Evolutionary conservation across 2,329 filamentous ascomycete species (phyloP), one percentile per base, ranked within the genome.

Genomic region (Berkeleyomyces basicola): DNA sequence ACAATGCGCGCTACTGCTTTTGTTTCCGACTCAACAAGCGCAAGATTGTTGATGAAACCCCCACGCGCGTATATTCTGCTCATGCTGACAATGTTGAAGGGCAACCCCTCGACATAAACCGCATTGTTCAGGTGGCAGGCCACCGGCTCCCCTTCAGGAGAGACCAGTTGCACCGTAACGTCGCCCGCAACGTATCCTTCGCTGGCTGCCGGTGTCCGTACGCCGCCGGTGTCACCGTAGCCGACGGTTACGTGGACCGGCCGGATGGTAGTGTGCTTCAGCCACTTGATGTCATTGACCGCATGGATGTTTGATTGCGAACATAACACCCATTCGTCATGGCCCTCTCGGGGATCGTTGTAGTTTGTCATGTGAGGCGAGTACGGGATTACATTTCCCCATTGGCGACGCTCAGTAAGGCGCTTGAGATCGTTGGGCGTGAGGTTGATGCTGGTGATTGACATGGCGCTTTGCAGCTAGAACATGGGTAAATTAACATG

Each of bases 281-380:
- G 39, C 57, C 57, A 42, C 57, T 59, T 46, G 57, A 59, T 59
- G 23, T 59, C 57, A 59, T 59, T 42, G 57, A 59, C 42, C 11
- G 57, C 57, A n/a, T 59, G 57, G 6, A 43, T 44, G 23, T 51
- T 51, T 33, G 46, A 51, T 31, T 61, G 37, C 44, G 33, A 59
- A 4, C 57, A 59, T 23, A 59, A 36, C 33, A 55, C 51, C 51
- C 51, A 55, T 55, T 55, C 51, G 51, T 55, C 51, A 7, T 37
- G 51, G 51, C 51, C 51, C 7, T 37, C 51, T 14, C 33, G 33
- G 7, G 33, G 33, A 14, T 55, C 51, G 51, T 39, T 39, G 36
- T 55, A 55, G 10, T n/a, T 55, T 3, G 51, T 37, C 33, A 55
- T 55, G 33, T 55, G 51, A 37, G 51, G 51, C 51, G 33, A 55